Base-by-base conservation (phyloP, 495 filamentous ascomycete species). In the Cairneyella variabilis region DNA sequence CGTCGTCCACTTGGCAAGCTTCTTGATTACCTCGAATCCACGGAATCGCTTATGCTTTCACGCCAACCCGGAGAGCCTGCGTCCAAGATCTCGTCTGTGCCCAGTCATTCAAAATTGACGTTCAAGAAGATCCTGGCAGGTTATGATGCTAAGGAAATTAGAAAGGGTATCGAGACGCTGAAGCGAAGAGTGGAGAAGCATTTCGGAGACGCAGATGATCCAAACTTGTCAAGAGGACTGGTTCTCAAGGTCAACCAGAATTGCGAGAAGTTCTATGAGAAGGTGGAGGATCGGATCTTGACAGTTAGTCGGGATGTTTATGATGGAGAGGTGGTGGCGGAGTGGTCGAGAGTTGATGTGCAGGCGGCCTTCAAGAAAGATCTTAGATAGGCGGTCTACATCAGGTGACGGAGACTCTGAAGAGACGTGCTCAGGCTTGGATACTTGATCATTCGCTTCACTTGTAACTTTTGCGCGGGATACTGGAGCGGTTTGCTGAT, bases 111-210 rank as follows among this genome's bases (percentile, higher is more conserved):
- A 2, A 88, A 88, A 58, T 73, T 76, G 2, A 80, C 84, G 14
- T 91, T 91, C 51, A 91, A 91, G 71, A 97, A 95, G 67, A 69
- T 93, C 5, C 74, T 97, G 18, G 76, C 84, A 7, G 72, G 76
- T 14, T 87, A 95, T 60, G 92, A 97, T 61, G 72, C 71, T 14
- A 89, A 88, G 68, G 91, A 96, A 66, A 76, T 97, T 36, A 76
- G 83, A 34, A 85, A 87, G 52, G 92, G 92, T 5, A 83, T 95
- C 49, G 91, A 96, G 54, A 78, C 86, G 54, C 74, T 97, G 25
- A 82, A 83, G 65, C 95, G 93, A 70, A 78, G 92, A 25, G 88
- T 97, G 3, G 91, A 97, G 69, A 97, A 97, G 68, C 92, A 97
- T 68, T 97, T 97, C 69, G 89, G 87, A 20, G 89, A 93, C 38